Evolutionary conservation across 83 land plant genomes (phyloP), one percentile per base, ranked within the genome.

Genomic region (Picea engelmannii): DNA sequence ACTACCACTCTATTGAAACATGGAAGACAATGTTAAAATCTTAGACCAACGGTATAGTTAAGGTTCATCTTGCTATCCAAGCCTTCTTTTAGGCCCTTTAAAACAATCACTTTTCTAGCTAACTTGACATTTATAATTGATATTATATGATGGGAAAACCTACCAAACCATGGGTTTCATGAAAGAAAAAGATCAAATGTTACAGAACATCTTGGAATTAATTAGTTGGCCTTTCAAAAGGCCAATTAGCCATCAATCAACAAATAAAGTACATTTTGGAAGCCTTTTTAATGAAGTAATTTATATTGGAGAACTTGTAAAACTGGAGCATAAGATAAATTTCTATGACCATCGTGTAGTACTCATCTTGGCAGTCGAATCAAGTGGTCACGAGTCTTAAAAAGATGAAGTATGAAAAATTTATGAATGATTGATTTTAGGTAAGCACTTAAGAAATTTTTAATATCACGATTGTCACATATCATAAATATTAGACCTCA

Each of bases 171-270:
- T 62, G 65, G 10, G 21, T 18, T 5, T 21, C 18, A 9, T 49
- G 65, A 62, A 62, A 62, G 18, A 62, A 17, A 18, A 62, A 4
- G 21, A 62, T n/a, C 65, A 17, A 62, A 17, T 62, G 7, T n/a
- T 62, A 62, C 55, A 62, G n/a, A 17, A 62, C 6, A 18, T 62
- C 18, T n/a, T n/a, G n/a, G n/a, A n/a, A n/a, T n/a, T n/a, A n/a
- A n/a, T n/a, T n/a, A n/a, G n/a, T n/a, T n/a, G n/a, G n/a, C n/a
- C n/a, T n/a, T n/a, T n/a, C n/a, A n/a, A n/a, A n/a, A n/a, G n/a
- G n/a, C n/a, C n/a, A 62, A 62, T 62, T n/a, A 62, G 65, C n/a
- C 65, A 18, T 62, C 65, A 62, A 62, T 62, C 65, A 62, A 62
- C 21, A n/a, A 18, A 62, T 62, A 62, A 62, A 62, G 55, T 62